Conservation (phyloP, 2,329 filamentous ascomycete genomes). For the Colletotrichum ledebouriae region DNA sequence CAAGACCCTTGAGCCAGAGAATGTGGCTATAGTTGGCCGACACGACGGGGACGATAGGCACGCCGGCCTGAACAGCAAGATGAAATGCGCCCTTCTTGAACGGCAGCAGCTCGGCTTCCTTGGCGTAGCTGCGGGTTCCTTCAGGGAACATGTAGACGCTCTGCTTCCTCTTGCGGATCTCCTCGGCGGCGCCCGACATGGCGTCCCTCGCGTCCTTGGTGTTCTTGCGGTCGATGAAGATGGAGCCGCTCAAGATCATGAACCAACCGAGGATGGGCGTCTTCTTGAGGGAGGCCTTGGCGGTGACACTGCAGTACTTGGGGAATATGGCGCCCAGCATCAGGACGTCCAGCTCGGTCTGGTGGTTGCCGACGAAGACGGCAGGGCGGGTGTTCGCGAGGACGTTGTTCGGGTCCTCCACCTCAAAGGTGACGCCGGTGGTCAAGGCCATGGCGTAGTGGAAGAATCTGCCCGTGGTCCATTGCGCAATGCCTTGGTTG, state of each 20-base stretch:
- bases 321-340: constrained; percentile 93
- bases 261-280: constrained; percentile 95
- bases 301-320: constrained; percentile 90
- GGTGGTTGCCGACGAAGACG: constrained; percentile 95
- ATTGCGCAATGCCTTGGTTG: constrained; percentile 84
- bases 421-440: constrained; percentile 83
- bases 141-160: constrained; percentile 92
- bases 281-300: constrained; percentile 79
- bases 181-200: constrained; percentile 84
- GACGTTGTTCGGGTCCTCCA: constrained; percentile 75
- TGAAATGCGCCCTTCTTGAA: constrained; percentile 99
- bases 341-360: constrained; percentile 94
- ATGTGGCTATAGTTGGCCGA: constrained; percentile 84
- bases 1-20: constrained; percentile 72
- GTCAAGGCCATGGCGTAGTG: constrained; percentile 80
- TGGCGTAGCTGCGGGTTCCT: constrained; percentile 90
- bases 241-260: constrained; percentile 86
- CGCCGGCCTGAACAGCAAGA: constrained; percentile 91
- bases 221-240: constrained; percentile 96
- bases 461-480: constrained; percentile 84
- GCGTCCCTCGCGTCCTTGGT: constrained; percentile 84
- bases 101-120: constrained; percentile 84
- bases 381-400: constrained; percentile 80
- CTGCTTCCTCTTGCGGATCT: constrained; percentile 80
- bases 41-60: constrained; percentile 90